Evolutionary conservation across 1,284 basidiomycete species (phyloP).

Genomic region (Apiotrichum porosum): DNA sequence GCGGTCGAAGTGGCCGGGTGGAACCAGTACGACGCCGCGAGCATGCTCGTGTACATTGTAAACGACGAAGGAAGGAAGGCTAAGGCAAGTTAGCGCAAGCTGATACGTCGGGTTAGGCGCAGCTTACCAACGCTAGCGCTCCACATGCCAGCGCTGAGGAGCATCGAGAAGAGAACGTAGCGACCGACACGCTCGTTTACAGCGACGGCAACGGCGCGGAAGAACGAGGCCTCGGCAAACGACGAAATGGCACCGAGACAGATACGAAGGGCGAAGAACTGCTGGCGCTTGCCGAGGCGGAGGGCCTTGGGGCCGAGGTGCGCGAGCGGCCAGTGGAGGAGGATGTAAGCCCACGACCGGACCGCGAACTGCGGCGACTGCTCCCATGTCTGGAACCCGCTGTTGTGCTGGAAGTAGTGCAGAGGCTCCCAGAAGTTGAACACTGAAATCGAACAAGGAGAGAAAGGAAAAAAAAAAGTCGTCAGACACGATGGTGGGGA

Average conservation of each 20-base stretch:
- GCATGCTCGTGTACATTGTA: constrained; percentile 81
- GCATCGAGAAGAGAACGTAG: constrained; percentile 79
- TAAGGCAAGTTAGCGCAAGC: constrained; percentile 34
- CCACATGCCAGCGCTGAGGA: constrained; percentile 90
- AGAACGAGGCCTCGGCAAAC: constrained; percentile 77
- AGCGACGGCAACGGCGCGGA: constrained; percentile 70
- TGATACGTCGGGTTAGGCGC: not conserved
- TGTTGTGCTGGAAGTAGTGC: constrained; percentile 76
- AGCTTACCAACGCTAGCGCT: constrained; percentile 70
- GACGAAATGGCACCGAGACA: constrained; percentile 69
- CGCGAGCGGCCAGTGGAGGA: constrained; percentile 59
- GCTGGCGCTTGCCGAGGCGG: constrained; percentile 44
- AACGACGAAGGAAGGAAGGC: constrained; percentile 93
- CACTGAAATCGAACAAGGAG: constrained; percentile 53
- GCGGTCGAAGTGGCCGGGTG: constrained; percentile 59
- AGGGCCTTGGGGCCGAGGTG: constrained; percentile 42
- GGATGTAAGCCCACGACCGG: constrained; percentile 87
- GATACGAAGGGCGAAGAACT: constrained; percentile 83
- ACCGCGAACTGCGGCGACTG: constrained; percentile 84
- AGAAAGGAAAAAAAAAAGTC: not conserved
- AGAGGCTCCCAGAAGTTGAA: constrained; percentile 99
- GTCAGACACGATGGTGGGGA: not conserved
- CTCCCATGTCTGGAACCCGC: constrained; percentile 98
- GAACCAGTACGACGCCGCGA: constrained; percentile 74
- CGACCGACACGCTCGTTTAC: constrained; percentile 86